These are phyloP conservation scores for Rubia peregrina DNA, from an alignment of 305 asterid species.

Conservation along the genomic window DNA sequence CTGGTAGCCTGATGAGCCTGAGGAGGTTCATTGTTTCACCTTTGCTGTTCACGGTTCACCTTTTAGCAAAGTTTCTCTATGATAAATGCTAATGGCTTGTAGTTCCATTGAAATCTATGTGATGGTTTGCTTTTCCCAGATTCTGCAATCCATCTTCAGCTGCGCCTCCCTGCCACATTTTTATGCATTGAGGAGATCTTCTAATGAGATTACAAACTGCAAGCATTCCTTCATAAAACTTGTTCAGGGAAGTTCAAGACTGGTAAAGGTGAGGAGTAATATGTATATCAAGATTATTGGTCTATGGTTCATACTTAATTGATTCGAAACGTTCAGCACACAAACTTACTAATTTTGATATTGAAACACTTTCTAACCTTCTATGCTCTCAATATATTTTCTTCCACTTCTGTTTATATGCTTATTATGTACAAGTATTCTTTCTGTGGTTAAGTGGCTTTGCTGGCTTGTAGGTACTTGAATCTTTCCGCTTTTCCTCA, in stretches of 20 bases:
- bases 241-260: background rate
- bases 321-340: background rate
- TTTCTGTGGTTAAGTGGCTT: background rate
- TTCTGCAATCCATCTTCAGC: background rate
- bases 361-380: background rate
- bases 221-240: no score
- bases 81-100: no score
- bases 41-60: no score
- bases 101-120: no score
- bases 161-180: background rate
- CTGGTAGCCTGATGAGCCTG: slow-evolving; percentile 27
- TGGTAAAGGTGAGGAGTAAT: background rate
- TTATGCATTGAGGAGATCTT: background rate
- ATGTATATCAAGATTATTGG: background rate
- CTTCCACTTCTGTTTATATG: background rate
- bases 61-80: no score
- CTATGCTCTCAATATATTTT: background rate
- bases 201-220: no score
- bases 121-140: no score
- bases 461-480: background rate
- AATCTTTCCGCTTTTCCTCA: background rate
- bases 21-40: background rate
- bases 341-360: no score
- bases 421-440: background rate
- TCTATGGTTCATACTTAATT: background rate